Base-by-base conservation (phyloP, 108 stramenopile species). In the Craspedostauros australis region DNA sequence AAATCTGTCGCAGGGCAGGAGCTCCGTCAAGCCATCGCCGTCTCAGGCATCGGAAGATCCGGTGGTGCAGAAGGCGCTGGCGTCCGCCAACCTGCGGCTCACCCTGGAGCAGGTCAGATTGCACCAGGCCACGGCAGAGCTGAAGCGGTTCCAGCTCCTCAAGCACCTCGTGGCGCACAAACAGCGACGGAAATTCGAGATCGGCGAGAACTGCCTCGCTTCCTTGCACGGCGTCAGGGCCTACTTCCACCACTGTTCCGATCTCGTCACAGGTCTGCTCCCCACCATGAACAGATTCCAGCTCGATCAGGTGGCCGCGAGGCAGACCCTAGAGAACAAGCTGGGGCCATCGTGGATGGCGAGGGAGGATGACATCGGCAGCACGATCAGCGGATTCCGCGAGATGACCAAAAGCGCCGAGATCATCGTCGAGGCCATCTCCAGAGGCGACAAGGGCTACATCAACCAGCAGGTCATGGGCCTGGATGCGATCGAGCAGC, bases 101-200 rank as follows among this genome's bases (percentile, higher is more conserved):
- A 79, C 79, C 36, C 55, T 88, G 44, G 82, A 88, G 61, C 78
- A 87, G 54, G 82, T 88, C 32, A 73, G 86, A 47, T 55, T 86
- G 50, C 74, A 76, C 12, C 84, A 88, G 51, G 82, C 84, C 21
- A 84, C 79, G 46, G 79, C 90, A 3, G 89, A 91, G 56, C 53
- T 91, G 50, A 91, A 84, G 42, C 73, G 89, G 24, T 91, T 91
- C 56, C 89, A 86, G 46, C 61, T 91, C 11, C 54, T 86, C 53
- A 74, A 83, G 44, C 68, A 84, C 40, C 62, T 91, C 32, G 80
- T 84, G 27, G 75, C 77, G 7, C 70, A 83, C 57, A 91, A 91
- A 69, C 83, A 82, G 34, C 71, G 91, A 4, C 64, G 85, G n/a
- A 88, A 86, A 53, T 88, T 93, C 69, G 91, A 86, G 70, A 55